phyloP scores from a whole-genome alignment of 371 early-diverging fungal species.

The Sporodiniella umbellata region DNA sequence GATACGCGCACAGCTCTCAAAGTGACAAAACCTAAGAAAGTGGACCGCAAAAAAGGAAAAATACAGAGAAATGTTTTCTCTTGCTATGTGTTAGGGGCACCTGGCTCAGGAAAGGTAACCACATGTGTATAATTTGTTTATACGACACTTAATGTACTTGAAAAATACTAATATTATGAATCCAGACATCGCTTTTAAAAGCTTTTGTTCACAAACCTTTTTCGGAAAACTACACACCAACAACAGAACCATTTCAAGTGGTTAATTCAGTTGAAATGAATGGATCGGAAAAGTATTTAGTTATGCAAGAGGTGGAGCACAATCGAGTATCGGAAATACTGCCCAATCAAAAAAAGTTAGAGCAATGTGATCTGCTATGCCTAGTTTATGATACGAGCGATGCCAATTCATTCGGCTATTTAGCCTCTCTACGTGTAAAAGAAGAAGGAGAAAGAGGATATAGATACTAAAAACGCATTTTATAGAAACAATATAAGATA shows the following conservation, averaged over 20 bases:
- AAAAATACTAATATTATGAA: neutral
- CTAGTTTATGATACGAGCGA: slow-evolving; percentile 95
- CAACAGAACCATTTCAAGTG: slow-evolving; percentile 71
- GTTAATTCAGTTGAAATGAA: slow-evolving; percentile 94
- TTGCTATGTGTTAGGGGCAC: slow-evolving; percentile 93
- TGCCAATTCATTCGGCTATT: slow-evolving; percentile 89
- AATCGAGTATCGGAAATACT: slow-evolving; percentile 76
- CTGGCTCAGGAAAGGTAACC: slow-evolving; percentile 87
- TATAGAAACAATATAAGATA: slow-evolving; percentile 75
- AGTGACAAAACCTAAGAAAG: slow-evolving; percentile 57
- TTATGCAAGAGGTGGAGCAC: slow-evolving; percentile 89
- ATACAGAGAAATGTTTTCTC: slow-evolving; percentile 85
- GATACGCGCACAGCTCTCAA: slow-evolving; percentile 74
- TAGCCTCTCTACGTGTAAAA: slow-evolving; percentile 79
- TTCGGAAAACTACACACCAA: slow-evolving; percentile 69
- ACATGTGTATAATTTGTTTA: no score
- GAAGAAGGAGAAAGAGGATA: neutral
- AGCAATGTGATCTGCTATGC: slow-evolving; percentile 87
- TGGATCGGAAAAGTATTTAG: slow-evolving; percentile 90
- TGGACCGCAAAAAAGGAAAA: slow-evolving; percentile 79
- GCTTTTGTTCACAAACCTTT: slow-evolving; percentile 85
- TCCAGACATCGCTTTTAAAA: slow-evolving; percentile 76
- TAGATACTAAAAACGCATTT: neutral
- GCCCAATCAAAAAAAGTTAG: slow-evolving; percentile 73
- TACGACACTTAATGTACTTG: neutral